These are phyloP conservation scores for Backusella liffmaniae DNA, from an alignment of 192 early-diverging fungal species.

Conservation along the genomic window DNA sequence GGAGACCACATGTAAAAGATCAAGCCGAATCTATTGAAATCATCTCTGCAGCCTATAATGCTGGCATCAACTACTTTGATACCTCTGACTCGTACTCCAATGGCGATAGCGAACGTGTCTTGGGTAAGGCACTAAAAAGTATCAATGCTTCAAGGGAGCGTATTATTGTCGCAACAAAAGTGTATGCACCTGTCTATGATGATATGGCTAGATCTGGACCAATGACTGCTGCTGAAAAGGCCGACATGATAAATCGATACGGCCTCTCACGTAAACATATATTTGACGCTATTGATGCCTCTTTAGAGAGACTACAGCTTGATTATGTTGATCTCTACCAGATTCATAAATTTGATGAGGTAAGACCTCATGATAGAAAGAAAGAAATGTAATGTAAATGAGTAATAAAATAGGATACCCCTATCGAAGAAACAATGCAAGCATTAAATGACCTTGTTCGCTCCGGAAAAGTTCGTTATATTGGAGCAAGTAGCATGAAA, in stretches of 20 bases:
- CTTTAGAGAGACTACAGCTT: conserved; percentile 60
- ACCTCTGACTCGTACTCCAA: conserved; percentile 51
- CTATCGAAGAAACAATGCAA: conserved; percentile 69
- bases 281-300: conserved; percentile 72
- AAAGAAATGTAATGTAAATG: neutral
- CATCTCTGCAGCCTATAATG: conserved; percentile 58
- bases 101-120: conserved; percentile 35
- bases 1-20: conserved; percentile 44
- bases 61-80: conserved; percentile 81
- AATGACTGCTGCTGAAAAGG: conserved; percentile 1
- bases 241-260: conserved; percentile 53
- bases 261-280: conserved; percentile 85
- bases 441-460: conserved; percentile 66
- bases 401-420: conserved; percentile 34
- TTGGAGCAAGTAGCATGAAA: conserved; percentile 38
- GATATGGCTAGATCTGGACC: conserved; percentile 39
- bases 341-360: conserved; percentile 65
- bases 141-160: conserved; percentile 55
- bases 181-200: conserved; percentile 47
- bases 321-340: conserved; percentile 74
- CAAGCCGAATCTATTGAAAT: conserved; percentile 37
- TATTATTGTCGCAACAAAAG: conserved; percentile 78
- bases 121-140: conserved; percentile 39
- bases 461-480: conserved; percentile 57
- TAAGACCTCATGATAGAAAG: neutral